phyloP scores from a whole-genome alignment of 2,329 filamentous ascomycete species.

The Aspergillus niger region DNA sequence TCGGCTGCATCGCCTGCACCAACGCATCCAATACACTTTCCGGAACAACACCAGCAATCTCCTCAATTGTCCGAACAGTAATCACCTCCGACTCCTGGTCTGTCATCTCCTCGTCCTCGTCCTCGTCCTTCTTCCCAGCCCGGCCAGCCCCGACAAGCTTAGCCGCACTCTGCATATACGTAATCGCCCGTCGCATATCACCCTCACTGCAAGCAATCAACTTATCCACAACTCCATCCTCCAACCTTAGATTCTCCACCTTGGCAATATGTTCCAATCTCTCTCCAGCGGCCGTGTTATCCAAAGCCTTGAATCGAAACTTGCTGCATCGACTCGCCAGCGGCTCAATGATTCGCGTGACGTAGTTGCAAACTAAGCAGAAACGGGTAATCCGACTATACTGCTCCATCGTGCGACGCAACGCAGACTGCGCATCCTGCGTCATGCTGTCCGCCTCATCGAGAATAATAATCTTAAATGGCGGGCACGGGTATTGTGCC shows the following conservation, averaged over 20 bases:
- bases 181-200: slow-evolving; percentile 94
- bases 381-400: slow-evolving; percentile 96
- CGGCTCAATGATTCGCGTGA: slow-evolving; percentile 96
- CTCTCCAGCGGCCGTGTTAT: slow-evolving; percentile 78
- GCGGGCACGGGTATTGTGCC: slow-evolving; percentile 82
- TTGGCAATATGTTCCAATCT: slow-evolving; percentile 80
- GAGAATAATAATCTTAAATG: slow-evolving; percentile 98
- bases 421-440: slow-evolving; percentile 90
- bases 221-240: slow-evolving; percentile 77
- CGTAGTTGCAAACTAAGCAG: slow-evolving; percentile 97
- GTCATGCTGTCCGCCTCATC: slow-evolving; percentile 99
- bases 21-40: slow-evolving; percentile 69
- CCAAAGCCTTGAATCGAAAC: slow-evolving; percentile 95
- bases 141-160: slow-evolving; percentile 71
- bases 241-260: slow-evolving; percentile 73
- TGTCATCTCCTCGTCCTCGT: slow-evolving; percentile 63
- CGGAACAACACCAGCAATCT: slow-evolving; percentile 95
- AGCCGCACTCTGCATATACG: slow-evolving; percentile 92
- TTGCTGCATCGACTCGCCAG: slow-evolving; percentile 92
- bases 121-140: slow-evolving; percentile 49
- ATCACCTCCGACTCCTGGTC: slow-evolving; percentile 58
- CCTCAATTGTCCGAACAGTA: slow-evolving; percentile 79
- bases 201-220: slow-evolving; percentile 88
- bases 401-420: slow-evolving; percentile 96
- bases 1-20: slow-evolving; percentile 74